Conservation (phyloP, 2,329 filamentous ascomycete genomes). For the Xylariomycetidae sp. region DNA sequence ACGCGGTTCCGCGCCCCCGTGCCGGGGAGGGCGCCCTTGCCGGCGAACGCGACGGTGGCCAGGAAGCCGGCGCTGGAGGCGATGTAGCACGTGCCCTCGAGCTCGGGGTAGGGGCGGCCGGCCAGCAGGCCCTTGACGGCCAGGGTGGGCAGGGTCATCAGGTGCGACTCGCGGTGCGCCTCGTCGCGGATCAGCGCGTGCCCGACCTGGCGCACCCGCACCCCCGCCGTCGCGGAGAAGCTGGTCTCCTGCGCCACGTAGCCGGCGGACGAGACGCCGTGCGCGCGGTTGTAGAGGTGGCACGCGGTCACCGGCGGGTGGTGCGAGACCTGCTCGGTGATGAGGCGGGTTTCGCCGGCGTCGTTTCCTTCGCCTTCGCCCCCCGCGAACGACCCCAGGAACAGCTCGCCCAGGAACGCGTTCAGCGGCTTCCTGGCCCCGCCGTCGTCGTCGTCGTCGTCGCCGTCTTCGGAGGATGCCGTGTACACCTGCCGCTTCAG, state of each 20-base stretch:
- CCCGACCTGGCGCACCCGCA: constrained; percentile 18
- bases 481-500: constrained; percentile 40
- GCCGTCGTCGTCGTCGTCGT: constrained; percentile 24
- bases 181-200: constrained; percentile 23
- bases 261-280: constrained; percentile 19
- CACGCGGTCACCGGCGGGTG: constrained; percentile 25
- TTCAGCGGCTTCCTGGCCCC: constrained; percentile 46
- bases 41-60: constrained; percentile 18
- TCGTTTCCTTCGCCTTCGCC: too few relatives aligned
- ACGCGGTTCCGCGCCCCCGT: constrained; percentile 17
- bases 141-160: constrained; percentile 22
- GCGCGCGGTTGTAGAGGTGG: constrained; percentile 16
- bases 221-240: constrained; percentile 14
- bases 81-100: constrained; percentile 22
- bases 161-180: constrained; percentile 26
- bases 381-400: constrained; percentile 30
- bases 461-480: constrained; percentile 1
- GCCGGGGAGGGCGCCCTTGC: constrained; percentile 9
- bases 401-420: constrained; percentile 42
- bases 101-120: constrained; percentile 16
- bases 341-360: constrained; percentile 14
- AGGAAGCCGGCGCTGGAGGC: constrained; percentile 21
- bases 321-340: constrained; percentile 24
- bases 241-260: constrained; percentile 22
- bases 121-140: constrained; percentile 16